phyloP scores from a whole-genome alignment of 2,329 filamentous ascomycete species.

The Cercospora sojina region DNA sequence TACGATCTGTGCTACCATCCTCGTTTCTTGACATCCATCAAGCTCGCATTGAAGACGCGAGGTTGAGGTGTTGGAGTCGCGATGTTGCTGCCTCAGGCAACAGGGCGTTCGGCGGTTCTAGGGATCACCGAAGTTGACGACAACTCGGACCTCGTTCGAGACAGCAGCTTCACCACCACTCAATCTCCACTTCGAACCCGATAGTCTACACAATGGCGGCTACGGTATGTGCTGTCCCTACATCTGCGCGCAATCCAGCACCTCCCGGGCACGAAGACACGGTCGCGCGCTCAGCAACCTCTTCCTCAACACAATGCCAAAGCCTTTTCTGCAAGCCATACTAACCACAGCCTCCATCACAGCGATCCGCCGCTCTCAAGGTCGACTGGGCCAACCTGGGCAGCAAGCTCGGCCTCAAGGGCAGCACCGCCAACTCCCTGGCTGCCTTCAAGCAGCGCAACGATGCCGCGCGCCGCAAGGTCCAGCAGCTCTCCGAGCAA shows the following conservation, averaged over 20 bases:
- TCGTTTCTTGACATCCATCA: not conserved
- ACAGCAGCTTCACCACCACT: not conserved
- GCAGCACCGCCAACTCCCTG: conserved; percentile 86
- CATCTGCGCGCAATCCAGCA: not conserved
- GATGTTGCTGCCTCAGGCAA: not conserved
- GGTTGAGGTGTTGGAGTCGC: not conserved
- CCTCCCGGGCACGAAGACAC: not conserved
- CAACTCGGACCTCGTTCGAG: not conserved
- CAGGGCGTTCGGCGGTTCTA: not conserved
- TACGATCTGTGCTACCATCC: not conserved
- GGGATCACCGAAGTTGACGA: conserved; percentile 9
- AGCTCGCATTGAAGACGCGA: conserved; percentile 3
- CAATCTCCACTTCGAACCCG: not conserved
- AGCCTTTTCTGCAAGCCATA: conserved; percentile 12
- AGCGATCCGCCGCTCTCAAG: conserved; percentile 98
- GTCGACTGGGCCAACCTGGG: conserved; percentile 98
- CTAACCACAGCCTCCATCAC: conserved; percentile 34
- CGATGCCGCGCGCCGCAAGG: conserved; percentile 94
- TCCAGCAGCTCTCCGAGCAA: conserved; percentile 78
- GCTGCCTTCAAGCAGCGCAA: conserved; percentile 99
- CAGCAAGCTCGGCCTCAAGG: conserved; percentile 91
- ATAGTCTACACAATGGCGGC: conserved; percentile 34
- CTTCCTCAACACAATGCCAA: conserved; percentile 6
- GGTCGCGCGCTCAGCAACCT: not conserved
- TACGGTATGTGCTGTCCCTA: conserved; percentile 28